Evolutionary conservation across 768 basidiomycete genomes (phyloP).

Genomic region (Suillus fuscotomentosus): DNA sequence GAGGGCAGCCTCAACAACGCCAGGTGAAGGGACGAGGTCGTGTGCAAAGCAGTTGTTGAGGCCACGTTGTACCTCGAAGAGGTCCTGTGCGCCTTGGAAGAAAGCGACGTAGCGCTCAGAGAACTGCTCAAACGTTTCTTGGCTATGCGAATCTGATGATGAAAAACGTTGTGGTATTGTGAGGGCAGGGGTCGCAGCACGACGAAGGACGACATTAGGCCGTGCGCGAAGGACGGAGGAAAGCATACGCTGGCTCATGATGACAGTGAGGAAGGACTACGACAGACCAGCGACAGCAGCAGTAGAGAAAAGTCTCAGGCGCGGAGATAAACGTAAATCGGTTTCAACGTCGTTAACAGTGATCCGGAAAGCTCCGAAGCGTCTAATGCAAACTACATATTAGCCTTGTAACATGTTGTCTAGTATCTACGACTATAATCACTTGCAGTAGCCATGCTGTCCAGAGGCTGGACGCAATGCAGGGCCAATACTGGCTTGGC

Average conservation of each 20-base stretch:
- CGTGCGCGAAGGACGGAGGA: slow-evolving; percentile 65
- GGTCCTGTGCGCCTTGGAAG: slow-evolving; percentile 90
- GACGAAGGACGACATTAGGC: slow-evolving; percentile 41
- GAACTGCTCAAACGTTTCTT: slow-evolving; percentile 94
- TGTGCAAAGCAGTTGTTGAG: slow-evolving; percentile 99
- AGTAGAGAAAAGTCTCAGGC: not conserved
- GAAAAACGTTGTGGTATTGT: slow-evolving; percentile 27
- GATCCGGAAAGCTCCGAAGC: not conserved
- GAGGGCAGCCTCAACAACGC: slow-evolving; percentile 84
- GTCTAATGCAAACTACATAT: not conserved
- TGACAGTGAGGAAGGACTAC: slow-evolving; percentile 18
- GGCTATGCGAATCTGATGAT: slow-evolving; percentile 63
- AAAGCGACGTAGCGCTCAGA: slow-evolving; percentile 92
- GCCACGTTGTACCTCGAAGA: slow-evolving; percentile 98
- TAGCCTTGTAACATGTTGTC: too few species aligned
- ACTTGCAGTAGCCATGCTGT: not conserved
- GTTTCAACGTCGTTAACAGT: not conserved
- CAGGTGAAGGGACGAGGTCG: slow-evolving; percentile 86
- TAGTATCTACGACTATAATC: not conserved
- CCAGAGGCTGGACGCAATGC: not conserved
- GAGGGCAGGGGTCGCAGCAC: slow-evolving; percentile 42
- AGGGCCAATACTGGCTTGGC: not conserved
- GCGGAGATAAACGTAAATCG: slow-evolving; percentile 3
- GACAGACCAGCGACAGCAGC: not conserved
- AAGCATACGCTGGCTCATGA: slow-evolving; percentile 59